A percentile compares a stretch with the other conserved stretches of the same genome.
Conservation (phyloP, 1,284 basidiomycete species). For the Cryptococcus wingfieldii region DNA sequence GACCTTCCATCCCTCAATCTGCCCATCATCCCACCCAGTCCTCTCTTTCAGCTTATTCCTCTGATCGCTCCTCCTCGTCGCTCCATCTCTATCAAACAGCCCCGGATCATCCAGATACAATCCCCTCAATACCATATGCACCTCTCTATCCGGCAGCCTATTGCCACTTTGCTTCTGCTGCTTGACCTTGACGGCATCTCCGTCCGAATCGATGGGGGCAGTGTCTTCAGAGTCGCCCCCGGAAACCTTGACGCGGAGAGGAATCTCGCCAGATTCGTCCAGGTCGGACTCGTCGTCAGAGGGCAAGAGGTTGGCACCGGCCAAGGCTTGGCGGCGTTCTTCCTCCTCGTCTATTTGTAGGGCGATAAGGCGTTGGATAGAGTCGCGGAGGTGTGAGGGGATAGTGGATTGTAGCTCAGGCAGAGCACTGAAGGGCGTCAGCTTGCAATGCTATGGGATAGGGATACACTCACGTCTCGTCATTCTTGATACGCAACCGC, state of each 20-base stretch:
- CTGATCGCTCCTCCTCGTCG: conserved; percentile 63
- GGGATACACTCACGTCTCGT: conserved; percentile 35
- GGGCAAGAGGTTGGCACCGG: conserved; percentile 32
- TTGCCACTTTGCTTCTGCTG: background rate
- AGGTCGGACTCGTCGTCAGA: conserved; percentile 51
- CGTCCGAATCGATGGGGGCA: conserved; percentile 14
- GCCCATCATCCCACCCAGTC: conserved; percentile 65
- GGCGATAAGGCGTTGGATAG: conserved; percentile 70
- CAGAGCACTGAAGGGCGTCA: conserved; percentile 35
- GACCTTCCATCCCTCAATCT: conserved; percentile 81
- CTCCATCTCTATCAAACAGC: conserved; percentile 69
- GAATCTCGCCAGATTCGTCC: conserved; percentile 24
- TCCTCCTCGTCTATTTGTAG: conserved; percentile 66
- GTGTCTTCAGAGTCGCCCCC: conserved; percentile 16
- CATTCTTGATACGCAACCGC: conserved; percentile 56
- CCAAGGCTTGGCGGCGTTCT: conserved; percentile 53
- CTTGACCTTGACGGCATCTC: conserved; percentile 12
- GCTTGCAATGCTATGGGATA: background rate
- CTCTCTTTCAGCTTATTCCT: conserved; percentile 61
- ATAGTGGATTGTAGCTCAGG: conserved; percentile 58
- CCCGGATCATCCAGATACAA: conserved; percentile 69
- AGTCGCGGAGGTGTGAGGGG: conserved; percentile 70
- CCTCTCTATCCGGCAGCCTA: conserved; percentile 6
- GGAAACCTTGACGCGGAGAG: conserved; percentile 16
- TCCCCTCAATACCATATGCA: conserved; percentile 31